Evolutionary conservation across 106 monocot species (phyloP), one percentile per base, ranked within the genome.

Genomic region (Platanthera guangdongensis): DNA sequence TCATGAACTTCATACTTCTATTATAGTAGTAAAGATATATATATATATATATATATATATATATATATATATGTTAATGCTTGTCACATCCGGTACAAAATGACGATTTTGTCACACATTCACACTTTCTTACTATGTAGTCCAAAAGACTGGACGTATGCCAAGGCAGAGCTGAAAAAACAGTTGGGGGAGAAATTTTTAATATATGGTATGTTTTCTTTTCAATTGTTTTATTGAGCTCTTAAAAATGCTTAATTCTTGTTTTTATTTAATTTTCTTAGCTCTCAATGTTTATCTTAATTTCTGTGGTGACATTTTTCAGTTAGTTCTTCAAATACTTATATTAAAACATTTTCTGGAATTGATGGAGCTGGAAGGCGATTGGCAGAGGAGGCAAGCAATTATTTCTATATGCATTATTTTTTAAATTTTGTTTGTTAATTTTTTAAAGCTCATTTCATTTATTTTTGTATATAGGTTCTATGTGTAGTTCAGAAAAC

Each of bases 291-390:
- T 74, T 75, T 46, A 1, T 75, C 64, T 73, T 74, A 59, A 46
- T 47, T 47, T 13, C 60, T 59, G 8, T 74, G 12, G 47, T 47
- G 25, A 25, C 10, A 30, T 22, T 84, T 70, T 77, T 75, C 83
- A 99, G 97, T 84, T 77, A 99, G 99, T 84, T 99, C 99, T n/a
- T 94, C 83, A 30, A 99, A 99, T 73, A 92, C 73, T 69, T 94
- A 74, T 65, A 88, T 81, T 39, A 99, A 84, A 83, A 99, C 99
- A 2, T 92, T 94, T 50, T 78, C 73, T 82, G 99, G 99, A 78
- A 90, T 99, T 51, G 99, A 99, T 81, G 85, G 83, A 78, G 91
- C 94, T 79, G 94, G 97, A 78, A 94, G 70, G 75, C 81, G 99
- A 75, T 82, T 99, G 68, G 99, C 99, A 79, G 81, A 94, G 80